Evolutionary conservation across 345 rosid species (phyloP), one percentile per base, ranked within the genome.

Genomic region (Eutrema yunnanense): DNA sequence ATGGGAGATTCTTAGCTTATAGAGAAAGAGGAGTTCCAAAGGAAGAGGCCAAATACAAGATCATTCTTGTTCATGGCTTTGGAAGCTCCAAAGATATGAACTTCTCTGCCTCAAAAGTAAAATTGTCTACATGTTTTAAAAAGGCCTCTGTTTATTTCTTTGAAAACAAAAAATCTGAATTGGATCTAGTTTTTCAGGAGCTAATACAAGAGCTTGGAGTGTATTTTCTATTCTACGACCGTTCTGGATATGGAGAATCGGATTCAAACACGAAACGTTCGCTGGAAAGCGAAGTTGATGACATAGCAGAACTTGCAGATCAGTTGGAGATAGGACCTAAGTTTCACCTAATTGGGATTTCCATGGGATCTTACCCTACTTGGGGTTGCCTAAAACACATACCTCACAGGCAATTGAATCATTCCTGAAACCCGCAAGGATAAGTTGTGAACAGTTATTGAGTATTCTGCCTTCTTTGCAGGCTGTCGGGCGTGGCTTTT

Each of bases 221-320:
- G 76, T 94, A 86, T 67, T 67, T 94, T 60, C 79, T 90, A 74
- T 76, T 76, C 58, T 87, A 77, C 51, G 97, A 90, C 77, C 84
- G 98, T 30, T 91, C 96, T 26, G 98, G 98, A 36, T 94, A 94
- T 74, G 96, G 97, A 49, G 92, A 82, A 40, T 90, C 97, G 7
- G 92, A 89, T 77, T 82, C 84, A 22, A 90, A 89, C 77, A 79
- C 80, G 1, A 79, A 56, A 50, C 82, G 88, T 8, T 66, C 96
- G 0, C 78, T 89, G 34, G 73, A 86, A 83, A 89, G 90, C 12
- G 98, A 89, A 81, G 96, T 90, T 55, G 67, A 81, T 4, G 96
- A 93, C 74, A 82, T 93, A 22, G 59, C 62, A 80, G 90, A 90
- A 69, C 87, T 93, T 72, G 98, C 96, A 46, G 96, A 93, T 74